Percentiles rank a stretch among this genome's conserved stretches.
phyloP scores from a whole-genome alignment of 805 yeast species.

The Nakazawaea ernobii region DNA sequence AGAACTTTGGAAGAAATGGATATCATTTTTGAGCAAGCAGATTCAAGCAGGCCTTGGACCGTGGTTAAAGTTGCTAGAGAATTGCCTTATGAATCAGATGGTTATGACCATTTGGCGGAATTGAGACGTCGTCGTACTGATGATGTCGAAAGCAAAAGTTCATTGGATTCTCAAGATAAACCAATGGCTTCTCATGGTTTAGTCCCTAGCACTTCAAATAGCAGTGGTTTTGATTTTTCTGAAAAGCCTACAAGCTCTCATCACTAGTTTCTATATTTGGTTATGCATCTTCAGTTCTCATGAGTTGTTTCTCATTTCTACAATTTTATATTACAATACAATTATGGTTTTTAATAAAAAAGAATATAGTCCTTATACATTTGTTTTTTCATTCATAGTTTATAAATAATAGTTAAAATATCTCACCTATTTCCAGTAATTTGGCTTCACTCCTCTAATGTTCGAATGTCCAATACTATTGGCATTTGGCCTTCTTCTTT shows the following conservation, averaged over 20 bases:
- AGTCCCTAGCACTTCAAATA: not conserved
- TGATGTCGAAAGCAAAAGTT: not conserved
- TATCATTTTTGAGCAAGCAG: conserved; percentile 29
- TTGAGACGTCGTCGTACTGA: not conserved
- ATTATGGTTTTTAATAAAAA: not conserved
- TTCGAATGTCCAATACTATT: conserved; percentile 41
- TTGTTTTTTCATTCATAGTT: not conserved
- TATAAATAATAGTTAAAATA: too few relatives aligned
- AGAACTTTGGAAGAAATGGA: conserved; percentile 40
- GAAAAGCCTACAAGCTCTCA: not conserved
- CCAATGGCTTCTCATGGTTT: not conserved
- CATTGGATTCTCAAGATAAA: conserved; percentile 1
- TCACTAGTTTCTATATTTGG: not conserved
- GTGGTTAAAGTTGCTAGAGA: conserved; percentile 30
- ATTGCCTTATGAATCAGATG: conserved; percentile 17
- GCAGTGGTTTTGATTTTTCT: not conserved
- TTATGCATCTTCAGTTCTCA: not conserved
- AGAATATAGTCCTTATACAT: not conserved
- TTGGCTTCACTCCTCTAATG: conserved; percentile 38
- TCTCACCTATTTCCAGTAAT: conserved; percentile 27
- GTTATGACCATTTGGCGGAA: conserved; percentile 1
- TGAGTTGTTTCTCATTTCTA: too few relatives aligned
- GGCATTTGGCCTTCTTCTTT: conserved; percentile 41
- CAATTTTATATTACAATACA: not conserved
- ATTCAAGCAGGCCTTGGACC: conserved; percentile 29